A percentile compares a stretch with the other conserved stretches of the same genome.
These are phyloP conservation scores for Chlamydomonas sp. DNA, from an alignment of 139 green algal genomes.

Conservation along the genomic window DNA sequence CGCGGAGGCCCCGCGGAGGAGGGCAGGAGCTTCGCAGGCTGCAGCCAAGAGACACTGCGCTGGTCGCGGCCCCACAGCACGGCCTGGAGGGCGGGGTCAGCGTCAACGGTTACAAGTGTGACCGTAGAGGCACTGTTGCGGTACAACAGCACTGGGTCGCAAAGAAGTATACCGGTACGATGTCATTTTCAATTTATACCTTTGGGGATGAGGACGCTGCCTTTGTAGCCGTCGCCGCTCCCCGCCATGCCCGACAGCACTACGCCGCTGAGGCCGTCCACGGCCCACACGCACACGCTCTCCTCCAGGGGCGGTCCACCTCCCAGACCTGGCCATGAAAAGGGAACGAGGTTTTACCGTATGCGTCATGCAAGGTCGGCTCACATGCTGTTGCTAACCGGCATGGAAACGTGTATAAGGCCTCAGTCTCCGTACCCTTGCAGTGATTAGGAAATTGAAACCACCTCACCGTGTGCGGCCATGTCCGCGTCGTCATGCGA, in stretches of 20 bases:
- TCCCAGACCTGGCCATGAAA: too few species aligned
- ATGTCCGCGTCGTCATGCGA: too few species aligned
- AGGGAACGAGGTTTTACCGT: too few species aligned
- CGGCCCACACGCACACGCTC: constrained; percentile 67
- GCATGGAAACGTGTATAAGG: too few species aligned
- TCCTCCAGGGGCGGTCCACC: constrained; percentile 36
- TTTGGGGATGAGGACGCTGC: constrained; percentile 10
- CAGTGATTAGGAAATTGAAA: too few species aligned
- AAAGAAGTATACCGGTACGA: not conserved
- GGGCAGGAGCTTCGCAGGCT: constrained; percentile 40
- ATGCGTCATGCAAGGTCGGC: too few species aligned
- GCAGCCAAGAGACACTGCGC: constrained; percentile 32
- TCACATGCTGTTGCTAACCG: too few species aligned
- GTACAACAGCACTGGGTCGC: not conserved
- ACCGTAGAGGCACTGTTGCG: not conserved
- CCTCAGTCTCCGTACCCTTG: too few species aligned
- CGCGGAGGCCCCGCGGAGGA: not conserved
- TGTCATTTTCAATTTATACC: not conserved
- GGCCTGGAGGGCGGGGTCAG: constrained; percentile 34
- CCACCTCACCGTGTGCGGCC: too few species aligned
- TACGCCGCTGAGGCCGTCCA: constrained; percentile 66
- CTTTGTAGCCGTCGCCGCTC: not conserved
- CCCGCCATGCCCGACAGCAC: constrained; percentile 59
- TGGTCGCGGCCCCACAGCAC: constrained; percentile 65
- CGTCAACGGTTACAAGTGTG: constrained; percentile 1